Conservation (phyloP, 139 green algal genomes). For the Closterium sp. region DNA sequence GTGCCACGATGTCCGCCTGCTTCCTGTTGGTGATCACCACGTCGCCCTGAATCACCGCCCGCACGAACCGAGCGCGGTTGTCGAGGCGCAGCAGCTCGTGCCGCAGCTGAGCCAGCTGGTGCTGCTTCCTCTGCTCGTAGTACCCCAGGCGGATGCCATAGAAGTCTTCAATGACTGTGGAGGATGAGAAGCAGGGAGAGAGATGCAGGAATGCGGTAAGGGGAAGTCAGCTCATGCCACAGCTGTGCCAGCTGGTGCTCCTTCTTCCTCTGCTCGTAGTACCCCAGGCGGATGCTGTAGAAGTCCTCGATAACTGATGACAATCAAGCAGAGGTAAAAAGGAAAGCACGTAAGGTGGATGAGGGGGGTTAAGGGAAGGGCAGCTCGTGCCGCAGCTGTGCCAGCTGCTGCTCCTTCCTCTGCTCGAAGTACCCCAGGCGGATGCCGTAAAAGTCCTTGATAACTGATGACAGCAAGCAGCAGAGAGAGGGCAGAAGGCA, state of each 20-base stretch:
- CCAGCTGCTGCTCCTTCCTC: slow-evolving; percentile 55
- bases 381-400: too few relatives aligned
- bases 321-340: too few relatives aligned
- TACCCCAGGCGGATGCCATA: slow-evolving; percentile 73
- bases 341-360: too few relatives aligned
- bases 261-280: slow-evolving; percentile 78
- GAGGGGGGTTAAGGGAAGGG: too few relatives aligned
- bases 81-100: slow-evolving; percentile 57
- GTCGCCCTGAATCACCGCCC: slow-evolving; percentile 76
- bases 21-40: slow-evolving; percentile 51
- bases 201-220: too few relatives aligned
- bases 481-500: too few relatives aligned
- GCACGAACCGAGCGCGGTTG: slow-evolving; percentile 90
- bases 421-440: slow-evolving; percentile 82
- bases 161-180: too few relatives aligned
- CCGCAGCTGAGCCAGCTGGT: slow-evolving; percentile 49
- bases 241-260: slow-evolving; percentile 42
- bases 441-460: slow-evolving; percentile 44
- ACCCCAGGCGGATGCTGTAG: slow-evolving; percentile 71
- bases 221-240: slow-evolving; percentile 62
- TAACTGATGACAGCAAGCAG: too few relatives aligned
- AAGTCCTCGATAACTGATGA: too few relatives aligned
- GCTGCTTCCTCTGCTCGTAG: slow-evolving; percentile 75
- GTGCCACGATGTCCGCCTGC: slow-evolving; percentile 65
- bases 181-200: too few relatives aligned